Evolutionary conservation across 23 red algal genomes (phyloP), one percentile per base, ranked within the genome.

Genomic region (Gracilaria gracilis): DNA sequence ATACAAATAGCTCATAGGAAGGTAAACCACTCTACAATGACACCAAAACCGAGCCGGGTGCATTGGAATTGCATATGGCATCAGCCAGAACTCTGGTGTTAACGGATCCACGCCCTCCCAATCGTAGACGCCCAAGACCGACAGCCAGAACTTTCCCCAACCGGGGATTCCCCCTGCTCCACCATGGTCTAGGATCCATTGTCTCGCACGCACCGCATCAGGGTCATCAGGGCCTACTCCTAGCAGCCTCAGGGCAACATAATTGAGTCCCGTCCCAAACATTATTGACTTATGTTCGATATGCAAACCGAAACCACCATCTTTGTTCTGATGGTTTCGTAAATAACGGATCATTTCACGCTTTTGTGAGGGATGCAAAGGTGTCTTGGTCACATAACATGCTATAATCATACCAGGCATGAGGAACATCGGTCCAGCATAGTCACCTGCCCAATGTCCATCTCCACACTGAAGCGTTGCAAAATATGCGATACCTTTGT

Each of bases 71-170:
- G 77, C 73, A 85, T 99, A 99, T 4, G 97, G 97, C 71, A 99
- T 71, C 11, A 96, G 70, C 97, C 97, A 99, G 79, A 96, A 96
- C 87, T 99, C 97, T 21, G 97, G 97, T 34, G 97, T 96, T 16
- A 99, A 87, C 23, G 97, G 97, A 84, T 99, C 95, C 37, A 99
- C 12, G 46, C 94, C 97, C 6, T 81, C 61, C 94, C 95, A 99
- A 17, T 94, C 91, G 79, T 99, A 96, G 17, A 95, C 84, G 38
- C 94, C 94, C 17, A 99, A 80, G 2, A 95, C 82, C 57, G 92
- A 85, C 27, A 99, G 93, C 94, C 95, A 99, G 59, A 99, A 96
- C 94, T 99, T 99, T 24, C 94, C 97, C 97, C 97, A 99, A 4
- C 94, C 93, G 15, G 97, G 97, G 42, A 92, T 93, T 34, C 94